Evolutionary conservation across 1,284 basidiomycete species (phyloP).

Genomic region (Microbotryum scabiosae): DNA sequence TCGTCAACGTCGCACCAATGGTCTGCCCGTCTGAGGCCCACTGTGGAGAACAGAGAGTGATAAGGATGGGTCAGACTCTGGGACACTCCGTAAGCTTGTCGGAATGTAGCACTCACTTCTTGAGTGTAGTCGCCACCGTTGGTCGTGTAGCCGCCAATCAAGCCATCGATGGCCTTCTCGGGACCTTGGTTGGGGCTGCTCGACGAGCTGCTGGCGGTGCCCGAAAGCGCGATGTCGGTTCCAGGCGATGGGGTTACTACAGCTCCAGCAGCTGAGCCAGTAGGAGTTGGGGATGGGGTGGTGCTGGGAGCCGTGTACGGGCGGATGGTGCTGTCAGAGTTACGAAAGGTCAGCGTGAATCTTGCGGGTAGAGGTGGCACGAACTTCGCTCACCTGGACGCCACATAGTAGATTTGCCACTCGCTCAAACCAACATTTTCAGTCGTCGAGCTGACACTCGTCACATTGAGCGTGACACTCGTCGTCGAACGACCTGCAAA

Average conservation of each 20-base stretch:
- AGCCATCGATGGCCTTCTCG: constrained; percentile 19
- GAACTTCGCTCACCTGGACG: neutral
- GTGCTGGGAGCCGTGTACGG: neutral
- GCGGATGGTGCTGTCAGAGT: neutral
- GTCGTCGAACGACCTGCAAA: constrained; percentile 6
- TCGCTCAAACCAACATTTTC: constrained; percentile 10
- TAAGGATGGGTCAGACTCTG: too few species aligned
- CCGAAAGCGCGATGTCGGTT: constrained; percentile 7
- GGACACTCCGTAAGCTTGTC: neutral
- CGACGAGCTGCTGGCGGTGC: constrained; percentile 1
- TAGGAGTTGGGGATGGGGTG: constrained; percentile 5
- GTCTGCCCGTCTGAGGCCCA: constrained; percentile 10
- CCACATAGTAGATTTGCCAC: constrained; percentile 1
- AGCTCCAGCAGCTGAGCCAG: constrained; percentile 13
- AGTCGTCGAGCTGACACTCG: constrained; percentile 12
- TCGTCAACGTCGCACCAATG: constrained; percentile 6
- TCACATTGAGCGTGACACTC: constrained; percentile 14
- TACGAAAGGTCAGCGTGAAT: neutral
- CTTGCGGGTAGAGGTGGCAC: neutral
- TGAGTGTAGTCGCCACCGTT: constrained; percentile 1
- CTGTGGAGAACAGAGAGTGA: constrained; percentile 4
- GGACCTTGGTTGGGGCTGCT: constrained; percentile 1
- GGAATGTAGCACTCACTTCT: neutral
- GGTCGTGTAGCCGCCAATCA: constrained; percentile 13
- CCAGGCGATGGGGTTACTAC: neutral